Evolutionary conservation across 192 early-diverging fungal species (phyloP).

Genomic region (Coemansia sp.): DNA sequence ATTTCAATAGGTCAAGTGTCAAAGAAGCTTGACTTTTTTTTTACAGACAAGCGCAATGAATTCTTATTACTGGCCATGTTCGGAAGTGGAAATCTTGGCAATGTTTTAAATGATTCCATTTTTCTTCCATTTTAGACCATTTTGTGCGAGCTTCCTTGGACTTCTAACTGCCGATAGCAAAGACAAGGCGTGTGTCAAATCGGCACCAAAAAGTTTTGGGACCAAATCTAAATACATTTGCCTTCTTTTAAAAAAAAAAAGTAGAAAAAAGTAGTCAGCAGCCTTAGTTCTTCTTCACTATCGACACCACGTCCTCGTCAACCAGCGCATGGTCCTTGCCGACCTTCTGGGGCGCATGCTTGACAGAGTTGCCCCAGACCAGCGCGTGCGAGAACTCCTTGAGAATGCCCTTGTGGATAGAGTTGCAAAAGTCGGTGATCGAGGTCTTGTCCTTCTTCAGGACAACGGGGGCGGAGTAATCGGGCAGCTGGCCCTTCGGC

Average conservation of each 20-base stretch:
- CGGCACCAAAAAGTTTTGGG: too few species aligned
- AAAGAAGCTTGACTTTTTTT: too few species aligned
- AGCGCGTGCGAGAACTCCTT: slow-evolving; percentile 90
- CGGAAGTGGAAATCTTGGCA: too few species aligned
- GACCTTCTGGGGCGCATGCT: slow-evolving; percentile 98
- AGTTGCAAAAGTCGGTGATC: slow-evolving; percentile 94
- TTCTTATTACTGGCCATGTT: too few species aligned
- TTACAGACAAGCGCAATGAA: too few species aligned
- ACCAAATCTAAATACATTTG: too few species aligned
- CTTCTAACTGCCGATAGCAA: too few species aligned
- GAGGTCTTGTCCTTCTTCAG: slow-evolving; percentile 66
- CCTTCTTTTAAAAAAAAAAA: neutral
- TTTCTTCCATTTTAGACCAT: too few species aligned
- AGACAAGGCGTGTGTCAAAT: too few species aligned
- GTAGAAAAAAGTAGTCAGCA: neutral
- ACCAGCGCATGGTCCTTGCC: slow-evolving; percentile 87
- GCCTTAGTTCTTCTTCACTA: slow-evolving; percentile 63
- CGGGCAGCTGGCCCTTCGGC: slow-evolving; percentile 94
- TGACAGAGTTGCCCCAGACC: slow-evolving; percentile 95
- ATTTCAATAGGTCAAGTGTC: too few species aligned
- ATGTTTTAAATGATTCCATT: too few species aligned
- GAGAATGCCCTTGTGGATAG: slow-evolving; percentile 92
- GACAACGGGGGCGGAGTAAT: slow-evolving; percentile 93
- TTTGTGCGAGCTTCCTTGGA: too few species aligned
- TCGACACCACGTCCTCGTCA: slow-evolving; percentile 98